A percentile compares a stretch with the other conserved stretches of the same genome.
These are phyloP conservation scores for Lodderomyces margitis DNA, from an alignment of 1,139 yeast genomes.

Conservation along the genomic window DNA sequence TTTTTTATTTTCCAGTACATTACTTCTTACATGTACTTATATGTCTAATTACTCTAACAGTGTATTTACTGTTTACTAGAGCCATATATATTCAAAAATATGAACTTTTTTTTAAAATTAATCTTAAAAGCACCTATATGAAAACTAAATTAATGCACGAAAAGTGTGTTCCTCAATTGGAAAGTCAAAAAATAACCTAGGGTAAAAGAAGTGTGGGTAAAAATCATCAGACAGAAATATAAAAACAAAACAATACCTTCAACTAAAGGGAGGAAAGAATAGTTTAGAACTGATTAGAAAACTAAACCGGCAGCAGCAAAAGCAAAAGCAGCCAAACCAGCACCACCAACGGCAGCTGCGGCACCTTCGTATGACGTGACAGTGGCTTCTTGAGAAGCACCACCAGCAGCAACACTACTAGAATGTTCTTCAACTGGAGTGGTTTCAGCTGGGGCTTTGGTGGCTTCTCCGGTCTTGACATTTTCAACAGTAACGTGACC, in stretches of 20 bases:
- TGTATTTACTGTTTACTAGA: too few relatives aligned
- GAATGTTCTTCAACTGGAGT: conserved; percentile 1
- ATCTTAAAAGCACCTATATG: too few relatives aligned
- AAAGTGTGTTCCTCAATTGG: too few relatives aligned
- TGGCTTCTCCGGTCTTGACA: background rate
- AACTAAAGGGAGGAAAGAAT: too few relatives aligned
- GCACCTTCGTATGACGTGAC: conserved; percentile 7
- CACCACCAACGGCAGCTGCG: conserved; percentile 7
- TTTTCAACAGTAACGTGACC: conserved; percentile 8
- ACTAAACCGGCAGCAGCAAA: conserved; percentile 11
- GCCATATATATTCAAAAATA: too few relatives aligned
- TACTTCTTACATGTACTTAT: too few relatives aligned
- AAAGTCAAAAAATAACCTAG: too few relatives aligned
- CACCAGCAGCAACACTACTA: background rate
- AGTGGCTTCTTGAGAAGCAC: background rate
- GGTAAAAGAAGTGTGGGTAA: too few relatives aligned
- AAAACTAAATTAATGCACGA: too few relatives aligned
- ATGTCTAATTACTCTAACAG: too few relatives aligned
- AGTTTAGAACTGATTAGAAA: conserved; percentile 8
- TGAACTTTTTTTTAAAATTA: too few relatives aligned
- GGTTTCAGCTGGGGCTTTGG: conserved; percentile 2
- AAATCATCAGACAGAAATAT: background rate
- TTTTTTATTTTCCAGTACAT: too few relatives aligned
- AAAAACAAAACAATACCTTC: background rate
- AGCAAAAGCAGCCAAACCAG: conserved; percentile 9